Base-by-base conservation (phyloP, 441 rosid species). In the Metrosideros polymorpha region DNA sequence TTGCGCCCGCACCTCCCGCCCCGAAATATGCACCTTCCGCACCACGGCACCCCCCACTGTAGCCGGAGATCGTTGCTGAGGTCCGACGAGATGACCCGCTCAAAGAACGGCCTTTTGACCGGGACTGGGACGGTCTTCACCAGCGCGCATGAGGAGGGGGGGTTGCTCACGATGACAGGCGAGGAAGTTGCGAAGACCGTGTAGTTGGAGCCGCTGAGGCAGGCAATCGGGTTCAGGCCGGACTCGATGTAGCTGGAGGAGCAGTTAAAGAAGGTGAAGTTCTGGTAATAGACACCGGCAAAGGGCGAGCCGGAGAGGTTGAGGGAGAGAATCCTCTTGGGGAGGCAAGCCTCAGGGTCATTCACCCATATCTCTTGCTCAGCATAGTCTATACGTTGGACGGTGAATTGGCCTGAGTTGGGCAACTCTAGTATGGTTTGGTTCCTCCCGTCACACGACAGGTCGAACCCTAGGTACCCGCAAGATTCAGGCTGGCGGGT, bases 131-230 rank as follows among this genome's bases (percentile, higher is more conserved):
- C 93, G 7, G 83, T 71, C 30, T 88, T 87, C 89, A 92, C 84
- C 1, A 76, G 18, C 30, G 59, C 59, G 86, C 99, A 96, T 3
- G 92, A 90, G 12, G 51, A 32, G 32, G 89, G 84, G 89, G 90
- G 85, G 83, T 47, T 12, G 25, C 49, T 18, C 4, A 86, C 35
- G 32, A 90, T 85, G 47, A 63, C 63, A 7, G 83, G 71, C 2
- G 94, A 92, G 12, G 96, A 92, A 29, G 95, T 91, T 14, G 98
- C 97, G 63, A 93, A 95, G 84, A 94, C 92, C 18, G 92, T 87
- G 91, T 89, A 86, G 56, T 87, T 91, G 22, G 66, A 5, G 25
- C 56, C 85, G 85, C 95, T 93, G 49, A 93, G 89, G 88, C 99
- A 96, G 82, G 92, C 90, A 25, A 95, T 91, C 3, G 97, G 93